Conservation (phyloP, 441 rosid genomes). For the Croton setiger region DNA sequence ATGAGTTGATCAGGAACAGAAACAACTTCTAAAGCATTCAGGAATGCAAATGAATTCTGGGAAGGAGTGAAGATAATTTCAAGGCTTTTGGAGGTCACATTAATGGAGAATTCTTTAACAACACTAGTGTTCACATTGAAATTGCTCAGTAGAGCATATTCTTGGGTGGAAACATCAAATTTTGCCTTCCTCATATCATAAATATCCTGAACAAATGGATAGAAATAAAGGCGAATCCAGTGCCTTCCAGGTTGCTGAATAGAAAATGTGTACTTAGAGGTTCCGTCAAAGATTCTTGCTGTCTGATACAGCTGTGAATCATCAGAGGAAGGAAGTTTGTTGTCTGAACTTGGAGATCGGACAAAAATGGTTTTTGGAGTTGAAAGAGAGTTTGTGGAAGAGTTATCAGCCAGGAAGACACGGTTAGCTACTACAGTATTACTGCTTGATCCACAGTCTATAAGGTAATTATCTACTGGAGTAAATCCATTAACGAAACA, state of each 20-base stretch:
- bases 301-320: slow-evolving; percentile 57
- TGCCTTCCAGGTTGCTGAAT: slow-evolving; percentile 58
- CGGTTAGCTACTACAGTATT: slow-evolving; percentile 48
- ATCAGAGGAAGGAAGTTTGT: slow-evolving; percentile 25
- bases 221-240: slow-evolving; percentile 87
- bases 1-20: slow-evolving; percentile 62
- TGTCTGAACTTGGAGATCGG: slow-evolving; percentile 26
- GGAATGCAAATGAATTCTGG: slow-evolving; percentile 53
- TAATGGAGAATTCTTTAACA: slow-evolving; percentile 70
- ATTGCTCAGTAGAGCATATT: slow-evolving; percentile 48
- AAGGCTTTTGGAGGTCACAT: slow-evolving; percentile 41
- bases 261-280: slow-evolving; percentile 60
- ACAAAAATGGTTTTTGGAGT: slow-evolving; percentile 44
- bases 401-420: slow-evolving; percentile 64
- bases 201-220: slow-evolving; percentile 48
- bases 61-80: slow-evolving; percentile 61
- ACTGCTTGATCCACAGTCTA: slow-evolving; percentile 72
- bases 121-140: slow-evolving; percentile 33
- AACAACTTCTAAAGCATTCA: slow-evolving; percentile 78
- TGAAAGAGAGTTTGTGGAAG: slow-evolving; percentile 55
- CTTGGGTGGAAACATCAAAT: slow-evolving; percentile 55
- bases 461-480: slow-evolving; percentile 64
- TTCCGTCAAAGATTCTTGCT: slow-evolving; percentile 58
- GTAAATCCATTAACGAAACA: slow-evolving; percentile 52
- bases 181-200: slow-evolving; percentile 56